These are phyloP conservation scores for Fraxinus excelsior DNA, from an alignment of 257 asterid species.

Conservation along the genomic window DNA sequence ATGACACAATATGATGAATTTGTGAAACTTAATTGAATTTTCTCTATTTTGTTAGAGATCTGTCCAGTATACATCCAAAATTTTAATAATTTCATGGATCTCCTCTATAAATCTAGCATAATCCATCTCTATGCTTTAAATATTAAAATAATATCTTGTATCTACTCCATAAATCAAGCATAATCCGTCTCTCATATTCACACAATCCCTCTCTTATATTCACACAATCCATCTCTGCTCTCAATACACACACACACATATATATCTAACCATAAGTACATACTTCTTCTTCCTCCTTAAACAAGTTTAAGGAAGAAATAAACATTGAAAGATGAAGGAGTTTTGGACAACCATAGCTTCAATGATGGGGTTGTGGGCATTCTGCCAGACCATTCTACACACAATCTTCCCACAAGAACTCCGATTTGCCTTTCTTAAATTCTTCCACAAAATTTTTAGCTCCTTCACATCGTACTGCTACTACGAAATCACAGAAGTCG, in stretches of 20 bases:
- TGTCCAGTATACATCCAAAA: not conserved
- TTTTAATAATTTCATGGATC: not conserved
- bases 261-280: no score
- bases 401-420: slow-evolving; percentile 48
- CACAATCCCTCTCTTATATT: not conserved
- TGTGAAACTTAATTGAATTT: no score
- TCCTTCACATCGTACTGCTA: slow-evolving; percentile 47
- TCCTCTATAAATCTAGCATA: not conserved
- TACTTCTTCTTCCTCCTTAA: no score
- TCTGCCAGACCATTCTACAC: slow-evolving; percentile 40
- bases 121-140: not conserved
- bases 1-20: no score
- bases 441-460: slow-evolving; percentile 35
- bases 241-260: not conserved
- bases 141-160: no score
- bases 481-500: slow-evolving; percentile 50
- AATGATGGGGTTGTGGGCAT: slow-evolving; percentile 54
- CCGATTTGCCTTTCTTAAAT: slow-evolving; percentile 36
- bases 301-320: not conserved
- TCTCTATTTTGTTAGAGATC: no score
- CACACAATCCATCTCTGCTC: not conserved
- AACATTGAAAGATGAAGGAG: slow-evolving; percentile 33
- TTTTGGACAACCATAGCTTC: slow-evolving; percentile 51
- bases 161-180: no score
- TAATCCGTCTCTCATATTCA: no score